phyloP scores from a whole-genome alignment of 345 rosid species.

The Conringia planisiliqua region DNA sequence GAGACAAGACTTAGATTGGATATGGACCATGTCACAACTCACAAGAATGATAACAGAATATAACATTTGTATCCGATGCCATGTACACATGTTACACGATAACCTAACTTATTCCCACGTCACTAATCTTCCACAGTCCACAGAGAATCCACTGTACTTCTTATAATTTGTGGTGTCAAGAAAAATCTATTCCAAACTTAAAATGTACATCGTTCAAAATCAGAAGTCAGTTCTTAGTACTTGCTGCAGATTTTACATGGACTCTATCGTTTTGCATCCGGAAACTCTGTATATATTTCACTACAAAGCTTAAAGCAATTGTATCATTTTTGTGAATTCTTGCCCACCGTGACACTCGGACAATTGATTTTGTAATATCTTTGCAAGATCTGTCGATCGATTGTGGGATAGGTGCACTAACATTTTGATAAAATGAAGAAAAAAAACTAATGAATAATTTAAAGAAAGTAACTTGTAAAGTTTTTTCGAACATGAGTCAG shows the following conservation, averaged over 20 bases:
- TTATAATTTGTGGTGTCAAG: neutral
- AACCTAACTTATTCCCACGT: conserved; percentile 29
- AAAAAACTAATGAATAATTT: neutral
- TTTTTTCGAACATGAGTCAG: conserved; percentile 31
- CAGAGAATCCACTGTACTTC: neutral
- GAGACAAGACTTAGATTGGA: conserved; percentile 27
- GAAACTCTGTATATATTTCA: neutral
- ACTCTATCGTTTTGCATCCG: neutral
- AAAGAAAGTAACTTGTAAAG: conserved; percentile 22
- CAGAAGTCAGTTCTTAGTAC: neutral
- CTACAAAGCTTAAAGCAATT: neutral
- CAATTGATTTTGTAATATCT: neutral
- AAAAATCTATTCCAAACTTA: neutral
- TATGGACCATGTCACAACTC: conserved; percentile 18
- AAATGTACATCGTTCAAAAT: neutral
- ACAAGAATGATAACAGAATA: conserved; percentile 20
- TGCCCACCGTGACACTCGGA: neutral
- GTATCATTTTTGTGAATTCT: neutral
- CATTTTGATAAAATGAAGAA: neutral
- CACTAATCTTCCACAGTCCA: neutral
- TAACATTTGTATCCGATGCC: conserved; percentile 13
- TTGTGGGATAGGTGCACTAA: conserved; percentile 18
- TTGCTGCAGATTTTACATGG: neutral
- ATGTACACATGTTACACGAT: conserved; percentile 29
- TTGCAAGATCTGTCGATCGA: neutral